These are phyloP conservation scores for Diaporthe aspalathi DNA, from an alignment of 2,329 filamentous ascomycete species.

Conservation along the genomic window DNA sequence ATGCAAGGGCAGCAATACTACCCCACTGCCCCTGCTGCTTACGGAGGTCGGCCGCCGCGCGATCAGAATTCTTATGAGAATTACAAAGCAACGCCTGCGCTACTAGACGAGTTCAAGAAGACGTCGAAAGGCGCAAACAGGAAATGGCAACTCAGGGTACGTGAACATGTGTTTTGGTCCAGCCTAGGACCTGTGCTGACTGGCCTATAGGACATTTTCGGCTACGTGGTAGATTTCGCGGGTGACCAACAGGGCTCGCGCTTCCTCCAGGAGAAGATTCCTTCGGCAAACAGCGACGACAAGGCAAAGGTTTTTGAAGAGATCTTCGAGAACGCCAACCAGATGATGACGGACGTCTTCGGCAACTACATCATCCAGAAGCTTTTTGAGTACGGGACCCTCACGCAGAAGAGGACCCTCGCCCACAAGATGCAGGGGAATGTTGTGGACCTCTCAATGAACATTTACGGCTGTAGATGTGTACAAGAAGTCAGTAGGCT, in stretches of 20 bases:
- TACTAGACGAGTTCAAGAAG: conserved; percentile 83
- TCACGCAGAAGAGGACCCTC: conserved; percentile 89
- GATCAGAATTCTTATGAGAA: conserved; percentile 66
- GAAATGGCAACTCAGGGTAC: conserved; percentile 82
- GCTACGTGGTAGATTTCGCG: conserved; percentile 91
- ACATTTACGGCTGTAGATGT: conserved; percentile 95
- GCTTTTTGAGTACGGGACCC: conserved; percentile 95
- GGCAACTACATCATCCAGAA: conserved; percentile 99
- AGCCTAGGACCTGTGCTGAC: conserved; percentile 37
- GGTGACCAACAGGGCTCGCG: conserved; percentile 96
- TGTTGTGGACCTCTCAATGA: conserved; percentile 80
- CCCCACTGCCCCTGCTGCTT: conserved; percentile 36
- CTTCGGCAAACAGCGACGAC: conserved; percentile 93
- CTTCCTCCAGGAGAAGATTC: conserved; percentile 93
- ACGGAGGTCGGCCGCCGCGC: conserved; percentile 15
- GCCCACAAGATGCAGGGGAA: conserved; percentile 90
- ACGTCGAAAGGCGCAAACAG: conserved; percentile 75
- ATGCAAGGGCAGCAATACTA: conserved; percentile 32
- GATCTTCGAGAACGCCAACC: conserved; percentile 84
- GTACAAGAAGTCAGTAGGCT: conserved; percentile 82
- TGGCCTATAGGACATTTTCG: conserved; percentile 76
- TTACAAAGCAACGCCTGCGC: conserved; percentile 45
- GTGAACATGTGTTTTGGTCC: conserved; percentile 17
- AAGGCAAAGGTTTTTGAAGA: conserved; percentile 92
- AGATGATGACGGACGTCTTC: conserved; percentile 95